Percentiles rank a stretch among this genome's conserved stretches.
phyloP scores from a whole-genome alignment of 2,329 filamentous ascomycete genomes.

The Zymoseptoria crescenta region DNA sequence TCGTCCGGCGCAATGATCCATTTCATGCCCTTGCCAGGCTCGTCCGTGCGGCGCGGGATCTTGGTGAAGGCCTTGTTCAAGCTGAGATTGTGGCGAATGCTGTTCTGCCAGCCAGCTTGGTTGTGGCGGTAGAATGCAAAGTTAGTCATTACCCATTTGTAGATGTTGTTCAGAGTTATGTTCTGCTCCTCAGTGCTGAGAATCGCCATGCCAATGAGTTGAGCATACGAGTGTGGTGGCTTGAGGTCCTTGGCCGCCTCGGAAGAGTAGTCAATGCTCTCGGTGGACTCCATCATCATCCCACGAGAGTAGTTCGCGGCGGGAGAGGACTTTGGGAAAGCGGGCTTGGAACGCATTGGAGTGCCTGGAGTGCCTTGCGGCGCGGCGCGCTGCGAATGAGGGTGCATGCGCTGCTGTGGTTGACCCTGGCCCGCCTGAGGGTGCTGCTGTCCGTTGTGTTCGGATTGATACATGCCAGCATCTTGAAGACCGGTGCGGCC shows the following conservation, averaged over 20 bases:
- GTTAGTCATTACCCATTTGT: slow-evolving; percentile 80
- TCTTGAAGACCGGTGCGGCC: slow-evolving; percentile 17
- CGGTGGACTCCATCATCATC: slow-evolving; percentile 45
- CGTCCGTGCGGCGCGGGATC: slow-evolving; percentile 81
- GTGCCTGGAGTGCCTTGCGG: slow-evolving; percentile 30
- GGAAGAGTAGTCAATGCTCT: slow-evolving; percentile 65
- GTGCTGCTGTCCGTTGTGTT: slow-evolving; percentile 19
- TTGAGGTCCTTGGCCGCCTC: slow-evolving; percentile 87
- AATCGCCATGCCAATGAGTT: slow-evolving; percentile 95
- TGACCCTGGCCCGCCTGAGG: slow-evolving; percentile 7
- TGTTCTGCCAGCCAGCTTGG: slow-evolving; percentile 94
- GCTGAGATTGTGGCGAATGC: slow-evolving; percentile 91
- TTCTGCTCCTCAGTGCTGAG: slow-evolving; percentile 79
- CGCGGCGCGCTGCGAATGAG: slow-evolving; percentile 29
- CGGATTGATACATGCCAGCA: slow-evolving; percentile 18
- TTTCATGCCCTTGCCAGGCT: slow-evolving; percentile 98
- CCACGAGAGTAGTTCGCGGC: slow-evolving; percentile 41
- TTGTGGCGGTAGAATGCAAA: slow-evolving; percentile 90
- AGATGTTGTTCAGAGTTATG: slow-evolving; percentile 85
- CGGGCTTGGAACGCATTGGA: slow-evolving; percentile 27
- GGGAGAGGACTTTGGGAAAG: slow-evolving; percentile 39
- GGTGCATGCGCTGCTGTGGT: slow-evolving; percentile 26
- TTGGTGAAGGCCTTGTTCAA: slow-evolving; percentile 93
- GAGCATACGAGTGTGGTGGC: slow-evolving; percentile 91
- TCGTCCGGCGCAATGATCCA: slow-evolving; percentile 86